Percentiles rank a stretch among this genome's conserved stretches.
phyloP scores from a whole-genome alignment of 208 protist species.

The Acanthamoeba quina region DNA sequence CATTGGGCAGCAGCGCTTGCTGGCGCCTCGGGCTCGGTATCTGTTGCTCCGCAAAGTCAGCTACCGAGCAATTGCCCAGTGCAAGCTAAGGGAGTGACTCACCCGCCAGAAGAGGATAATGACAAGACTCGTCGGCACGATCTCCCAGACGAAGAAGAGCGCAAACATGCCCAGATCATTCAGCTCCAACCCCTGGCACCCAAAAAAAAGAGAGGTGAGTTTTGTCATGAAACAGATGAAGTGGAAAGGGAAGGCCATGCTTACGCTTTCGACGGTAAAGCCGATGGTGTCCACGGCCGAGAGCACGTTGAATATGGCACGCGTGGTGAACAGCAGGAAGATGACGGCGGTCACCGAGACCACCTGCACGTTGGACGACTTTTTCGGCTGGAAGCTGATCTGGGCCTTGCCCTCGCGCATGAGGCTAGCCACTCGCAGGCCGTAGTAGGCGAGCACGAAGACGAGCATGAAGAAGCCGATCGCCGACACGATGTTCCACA shows the following conservation, averaged over 20 bases:
- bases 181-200: background rate
- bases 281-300: background rate
- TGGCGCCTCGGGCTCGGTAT: constrained; percentile 11
- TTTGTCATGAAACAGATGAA: background rate
- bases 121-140: constrained; percentile 23
- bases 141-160: constrained; percentile 65
- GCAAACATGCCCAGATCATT: constrained; percentile 28
- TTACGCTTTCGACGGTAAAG: constrained; percentile 47
- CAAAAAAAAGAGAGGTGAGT: background rate
- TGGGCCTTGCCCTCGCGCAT: background rate
- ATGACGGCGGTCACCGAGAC: constrained; percentile 41
- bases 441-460: constrained; percentile 34
- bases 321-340: constrained; percentile 33
- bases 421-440: background rate
- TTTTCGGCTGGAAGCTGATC: constrained; percentile 37
- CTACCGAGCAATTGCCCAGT: no score
- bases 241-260: background rate
- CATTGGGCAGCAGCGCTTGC: background rate
- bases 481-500: constrained; percentile 34
- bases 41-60: background rate
- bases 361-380: constrained; percentile 27
- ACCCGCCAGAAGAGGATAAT: constrained; percentile 64
- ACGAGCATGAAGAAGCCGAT: constrained; percentile 37
- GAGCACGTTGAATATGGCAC: constrained; percentile 19
- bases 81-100: background rate